These are phyloP conservation scores for Limnomonas spitsbergensis DNA, from an alignment of 139 green algal genomes.

Conservation along the genomic window DNA sequence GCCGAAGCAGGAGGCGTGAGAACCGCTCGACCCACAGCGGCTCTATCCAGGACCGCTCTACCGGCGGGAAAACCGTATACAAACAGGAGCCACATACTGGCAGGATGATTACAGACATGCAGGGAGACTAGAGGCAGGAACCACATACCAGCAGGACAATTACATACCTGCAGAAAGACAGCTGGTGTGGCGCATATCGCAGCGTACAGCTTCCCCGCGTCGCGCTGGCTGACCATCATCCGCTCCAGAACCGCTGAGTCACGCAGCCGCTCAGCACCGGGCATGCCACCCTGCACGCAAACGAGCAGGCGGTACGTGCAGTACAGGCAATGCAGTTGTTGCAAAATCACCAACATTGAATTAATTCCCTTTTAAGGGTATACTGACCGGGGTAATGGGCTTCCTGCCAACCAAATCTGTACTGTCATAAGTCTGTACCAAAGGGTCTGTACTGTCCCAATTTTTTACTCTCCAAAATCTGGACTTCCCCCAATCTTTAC, in stretches of 20 bases:
- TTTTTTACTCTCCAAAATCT: no score
- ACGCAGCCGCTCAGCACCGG: constrained; percentile 83
- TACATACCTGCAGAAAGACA: constrained; percentile 83
- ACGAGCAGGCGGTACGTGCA: not conserved
- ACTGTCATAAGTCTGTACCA: not conserved
- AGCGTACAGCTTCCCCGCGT: constrained; percentile 48
- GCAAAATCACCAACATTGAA: not conserved
- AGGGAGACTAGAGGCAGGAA: no score
- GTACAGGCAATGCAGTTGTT: not conserved
- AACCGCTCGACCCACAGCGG: no score
- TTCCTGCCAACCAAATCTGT: not conserved
- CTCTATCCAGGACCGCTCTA: no score
- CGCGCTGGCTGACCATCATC: constrained; percentile 63
- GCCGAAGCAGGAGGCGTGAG: no score
- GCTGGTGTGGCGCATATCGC: constrained; percentile 94
- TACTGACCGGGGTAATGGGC: not conserved
- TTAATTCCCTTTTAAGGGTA: not conserved
- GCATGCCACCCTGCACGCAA: constrained; percentile 80
- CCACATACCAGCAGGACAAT: no score
- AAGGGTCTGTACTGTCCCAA: no score
- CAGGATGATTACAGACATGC: no score
- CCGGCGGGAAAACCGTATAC: no score
- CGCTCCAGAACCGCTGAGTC: constrained; percentile 57
- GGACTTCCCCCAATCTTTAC: no score
- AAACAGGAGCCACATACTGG: no score